Evolutionary conservation across 495 filamentous ascomycete species (phyloP).

Genomic region (Tuber borchii): DNA sequence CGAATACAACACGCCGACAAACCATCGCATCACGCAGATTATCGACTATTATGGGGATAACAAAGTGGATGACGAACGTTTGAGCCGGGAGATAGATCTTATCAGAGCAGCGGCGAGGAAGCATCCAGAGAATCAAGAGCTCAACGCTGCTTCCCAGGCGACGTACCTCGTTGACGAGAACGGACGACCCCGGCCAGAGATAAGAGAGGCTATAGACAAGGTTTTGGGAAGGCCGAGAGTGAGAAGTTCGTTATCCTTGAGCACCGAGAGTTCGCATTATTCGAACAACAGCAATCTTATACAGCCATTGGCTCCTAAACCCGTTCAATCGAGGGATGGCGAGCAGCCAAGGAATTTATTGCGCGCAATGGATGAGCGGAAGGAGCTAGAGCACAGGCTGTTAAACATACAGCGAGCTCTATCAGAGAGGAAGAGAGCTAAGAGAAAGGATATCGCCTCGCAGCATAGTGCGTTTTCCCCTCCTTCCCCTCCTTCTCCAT

Average conservation of each 20-base stretch:
- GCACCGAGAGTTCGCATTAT: slow-evolving; percentile 7
- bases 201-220: slow-evolving; percentile 12
- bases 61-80: slow-evolving; percentile 9
- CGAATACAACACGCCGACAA: slow-evolving; percentile 7
- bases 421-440: slow-evolving; percentile 15
- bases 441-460: not conserved
- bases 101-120: slow-evolving; percentile 17
- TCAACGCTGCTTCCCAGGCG: slow-evolving; percentile 12
- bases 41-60: slow-evolving; percentile 22
- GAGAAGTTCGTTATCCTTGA: slow-evolving; percentile 6
- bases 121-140: slow-evolving; percentile 15
- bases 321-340: slow-evolving; percentile 11
- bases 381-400: slow-evolving; percentile 10
- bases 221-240: slow-evolving; percentile 9
- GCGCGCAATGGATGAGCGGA: slow-evolving; percentile 18
- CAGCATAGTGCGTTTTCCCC: not conserved
- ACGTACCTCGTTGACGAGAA: slow-evolving; percentile 14
- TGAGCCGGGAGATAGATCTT: slow-evolving; percentile 11
- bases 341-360: slow-evolving; percentile 15
- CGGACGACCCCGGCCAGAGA: slow-evolving; percentile 14
- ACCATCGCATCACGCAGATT: slow-evolving; percentile 17
- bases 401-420: slow-evolving; percentile 15
- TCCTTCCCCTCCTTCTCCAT: not conserved
- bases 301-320: slow-evolving; percentile 15
- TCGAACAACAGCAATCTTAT: slow-evolving; percentile 7